These are phyloP conservation scores for Globisporangium apiculatum DNA, from an alignment of 352 stramenopile genomes.

Conservation along the genomic window DNA sequence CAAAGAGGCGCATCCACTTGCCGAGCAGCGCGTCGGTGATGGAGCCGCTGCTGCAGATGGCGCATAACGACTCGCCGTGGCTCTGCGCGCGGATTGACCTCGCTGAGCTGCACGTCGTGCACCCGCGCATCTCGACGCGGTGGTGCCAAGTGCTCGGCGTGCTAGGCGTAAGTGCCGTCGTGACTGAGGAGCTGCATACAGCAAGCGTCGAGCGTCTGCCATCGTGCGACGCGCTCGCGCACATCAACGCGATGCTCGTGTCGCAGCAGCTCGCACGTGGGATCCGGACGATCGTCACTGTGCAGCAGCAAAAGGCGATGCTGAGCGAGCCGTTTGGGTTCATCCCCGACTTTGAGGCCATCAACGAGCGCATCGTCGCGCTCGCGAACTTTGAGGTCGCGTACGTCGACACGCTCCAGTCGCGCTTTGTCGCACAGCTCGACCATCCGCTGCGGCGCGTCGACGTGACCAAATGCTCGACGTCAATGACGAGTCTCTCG, in stretches of 20 bases:
- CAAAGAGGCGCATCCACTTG: conserved; percentile 44
- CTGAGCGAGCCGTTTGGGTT: conserved; percentile 33
- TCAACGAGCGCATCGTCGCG: conserved; percentile 51
- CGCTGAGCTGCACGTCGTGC: conserved; percentile 53
- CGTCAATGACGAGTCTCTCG: conserved; percentile 38
- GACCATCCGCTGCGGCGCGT: conserved; percentile 35
- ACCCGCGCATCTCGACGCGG: conserved; percentile 44
- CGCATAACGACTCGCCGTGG: conserved; percentile 64
- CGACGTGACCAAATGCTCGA: conserved; percentile 54
- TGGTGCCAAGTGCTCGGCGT: conserved; percentile 54
- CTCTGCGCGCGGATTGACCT: conserved; percentile 57
- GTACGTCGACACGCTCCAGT: conserved; percentile 40
- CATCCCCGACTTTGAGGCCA: conserved; percentile 50
- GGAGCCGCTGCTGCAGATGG: conserved; percentile 51
- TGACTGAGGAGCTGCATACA: conserved; percentile 51
- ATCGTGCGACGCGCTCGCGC: conserved; percentile 26
- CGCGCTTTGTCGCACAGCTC: conserved; percentile 56
- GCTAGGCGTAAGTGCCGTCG: conserved; percentile 47
- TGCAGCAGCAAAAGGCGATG: conserved; percentile 50
- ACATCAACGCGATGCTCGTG: conserved; percentile 42
- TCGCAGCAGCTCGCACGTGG: conserved; percentile 51
- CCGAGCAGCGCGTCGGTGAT: conserved; percentile 51
- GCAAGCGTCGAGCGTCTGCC: conserved; percentile 6
- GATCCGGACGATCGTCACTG: conserved; percentile 59
- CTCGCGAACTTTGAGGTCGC: conserved; percentile 40